Base-by-base conservation (phyloP, 768 basidiomycete genomes). In the Tylopilus vinaceipallidus region DNA sequence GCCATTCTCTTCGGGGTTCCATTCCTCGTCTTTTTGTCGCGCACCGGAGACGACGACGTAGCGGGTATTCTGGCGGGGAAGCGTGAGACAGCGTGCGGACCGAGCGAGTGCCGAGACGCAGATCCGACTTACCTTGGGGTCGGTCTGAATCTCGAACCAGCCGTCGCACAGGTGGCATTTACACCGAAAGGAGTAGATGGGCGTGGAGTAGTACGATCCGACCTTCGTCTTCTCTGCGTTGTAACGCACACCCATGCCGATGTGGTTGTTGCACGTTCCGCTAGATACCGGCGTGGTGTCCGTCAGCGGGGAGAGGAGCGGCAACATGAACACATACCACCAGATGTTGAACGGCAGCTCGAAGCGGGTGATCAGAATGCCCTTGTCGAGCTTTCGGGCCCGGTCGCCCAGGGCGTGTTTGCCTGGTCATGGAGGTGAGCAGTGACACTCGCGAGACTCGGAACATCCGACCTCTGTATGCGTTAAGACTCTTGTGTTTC, bases 221-320 rank as follows among this genome's bases (percentile, higher is more conserved):
- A 98, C 81, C 69, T 95, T 98, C 75, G 88, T 88, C 81, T 99
- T 99, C 70, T 98, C 95, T 0, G 97, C 97, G 58, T 99, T 99
- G 75, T 98, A 99, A n/a, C 97, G 89, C 2, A 99, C 97, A 20
- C 97, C 97, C 82, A 97, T 97, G 11, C 97, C 97, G 43, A 99
- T 91, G 72, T 98, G 97, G 58, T 88, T 88, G 67, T 95, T 86
- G 72, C 95, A 99, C 71, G 87, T 87, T 29, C 85, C 91, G 62
- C 95, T 98, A 69, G 32, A 32, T 49, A 19, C 16, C 20, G 3
- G 4, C 2, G 1, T 6, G 13, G 17, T 32, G 32, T 42, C 27
- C 44, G 22, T n/a, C n/a, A n/a, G n/a, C n/a, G n/a, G n/a, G n/a
- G n/a, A n/a, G n/a, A n/a, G n/a, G n/a, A n/a, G n/a, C n/a, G n/a